phyloP scores from a whole-genome alignment of 2,329 filamentous ascomycete species.

The Fusarium duplospermum region DNA sequence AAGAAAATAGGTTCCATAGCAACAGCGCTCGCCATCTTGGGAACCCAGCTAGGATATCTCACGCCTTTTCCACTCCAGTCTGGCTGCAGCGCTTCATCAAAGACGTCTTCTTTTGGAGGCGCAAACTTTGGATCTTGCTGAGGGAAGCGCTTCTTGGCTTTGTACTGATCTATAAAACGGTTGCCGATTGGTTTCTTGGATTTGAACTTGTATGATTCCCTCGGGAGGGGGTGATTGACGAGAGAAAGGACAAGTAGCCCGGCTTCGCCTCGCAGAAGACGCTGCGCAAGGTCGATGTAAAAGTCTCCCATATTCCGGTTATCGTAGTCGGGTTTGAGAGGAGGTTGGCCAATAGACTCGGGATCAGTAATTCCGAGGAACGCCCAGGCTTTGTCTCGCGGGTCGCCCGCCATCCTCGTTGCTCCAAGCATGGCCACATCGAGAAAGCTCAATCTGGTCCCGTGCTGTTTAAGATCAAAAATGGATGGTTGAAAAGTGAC shows the following conservation, averaged over 20 bases:
- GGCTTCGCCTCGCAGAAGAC: slow-evolving; percentile 1
- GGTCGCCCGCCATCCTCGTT: slow-evolving; percentile 15
- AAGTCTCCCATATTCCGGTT: slow-evolving; percentile 21
- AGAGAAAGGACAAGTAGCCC: slow-evolving; percentile 8
- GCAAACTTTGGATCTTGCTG: neutral
- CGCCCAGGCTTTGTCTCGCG: slow-evolving; percentile 20
- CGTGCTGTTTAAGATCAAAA: slow-evolving; percentile 10
- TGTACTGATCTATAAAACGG: neutral
- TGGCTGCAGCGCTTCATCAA: slow-evolving; percentile 8
- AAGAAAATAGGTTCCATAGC: slow-evolving; percentile 10
- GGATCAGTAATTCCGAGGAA: slow-evolving; percentile 13
- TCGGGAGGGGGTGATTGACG: slow-evolving; percentile 9
- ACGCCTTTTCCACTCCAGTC: neutral
- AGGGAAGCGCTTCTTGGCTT: slow-evolving; percentile 6
- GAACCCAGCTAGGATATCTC: slow-evolving; percentile 13
- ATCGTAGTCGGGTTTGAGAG: slow-evolving; percentile 1
- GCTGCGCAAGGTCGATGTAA: slow-evolving; percentile 12
- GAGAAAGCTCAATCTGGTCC: neutral
- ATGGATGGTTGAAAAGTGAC: slow-evolving; percentile 14
- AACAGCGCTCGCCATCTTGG: slow-evolving; percentile 17
- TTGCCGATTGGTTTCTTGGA: slow-evolving; percentile 13
- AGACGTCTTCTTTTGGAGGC: slow-evolving; percentile 6
- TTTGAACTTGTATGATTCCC: slow-evolving; percentile 8
- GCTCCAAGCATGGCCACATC: slow-evolving; percentile 18
- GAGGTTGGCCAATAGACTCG: neutral